phyloP scores from a whole-genome alignment of 2,329 filamentous ascomycete genomes.

The Conoideocrella luteorostrata region DNA sequence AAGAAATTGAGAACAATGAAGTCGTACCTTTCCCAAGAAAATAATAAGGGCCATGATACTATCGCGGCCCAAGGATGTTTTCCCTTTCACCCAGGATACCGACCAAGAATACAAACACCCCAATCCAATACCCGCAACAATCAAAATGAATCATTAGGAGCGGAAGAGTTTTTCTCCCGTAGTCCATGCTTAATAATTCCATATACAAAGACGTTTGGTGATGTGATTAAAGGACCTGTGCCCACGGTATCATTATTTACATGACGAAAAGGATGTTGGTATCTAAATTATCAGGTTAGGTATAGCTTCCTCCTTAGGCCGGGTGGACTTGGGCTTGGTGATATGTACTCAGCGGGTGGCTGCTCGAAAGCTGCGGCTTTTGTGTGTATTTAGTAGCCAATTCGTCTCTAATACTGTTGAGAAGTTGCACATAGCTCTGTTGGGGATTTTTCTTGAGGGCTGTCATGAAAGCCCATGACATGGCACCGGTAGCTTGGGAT shows the following conservation, averaged over 20 bases:
- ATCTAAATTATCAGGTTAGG: conserved; percentile 28
- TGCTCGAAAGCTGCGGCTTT: conserved; percentile 95
- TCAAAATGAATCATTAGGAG: not conserved
- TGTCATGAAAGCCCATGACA: conserved; percentile 96
- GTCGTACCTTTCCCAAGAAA: not conserved
- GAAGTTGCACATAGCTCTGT: conserved; percentile 92
- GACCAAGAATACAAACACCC: not conserved
- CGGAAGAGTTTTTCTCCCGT: not conserved
- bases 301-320: conserved; percentile 10
- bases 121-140: not conserved
- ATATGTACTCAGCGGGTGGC: conserved; percentile 83
- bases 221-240: not conserved
- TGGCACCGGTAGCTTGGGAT: conserved; percentile 88
- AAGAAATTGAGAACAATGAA: not conserved
- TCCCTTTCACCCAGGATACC: not conserved
- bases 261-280: conserved; percentile 59
- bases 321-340: conserved; percentile 4
- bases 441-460: conserved; percentile 94
- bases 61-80: no score
- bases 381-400: conserved; percentile 81
- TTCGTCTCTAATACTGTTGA: conserved; percentile 95
- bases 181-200: conserved; percentile 2
- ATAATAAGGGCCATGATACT: no score
- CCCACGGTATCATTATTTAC: conserved; percentile 29
- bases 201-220: no score